Evolutionary conservation across 2,329 filamentous ascomycete species (phyloP), one percentile per base, ranked within the genome.

Genomic region (Didymella pinodella): DNA sequence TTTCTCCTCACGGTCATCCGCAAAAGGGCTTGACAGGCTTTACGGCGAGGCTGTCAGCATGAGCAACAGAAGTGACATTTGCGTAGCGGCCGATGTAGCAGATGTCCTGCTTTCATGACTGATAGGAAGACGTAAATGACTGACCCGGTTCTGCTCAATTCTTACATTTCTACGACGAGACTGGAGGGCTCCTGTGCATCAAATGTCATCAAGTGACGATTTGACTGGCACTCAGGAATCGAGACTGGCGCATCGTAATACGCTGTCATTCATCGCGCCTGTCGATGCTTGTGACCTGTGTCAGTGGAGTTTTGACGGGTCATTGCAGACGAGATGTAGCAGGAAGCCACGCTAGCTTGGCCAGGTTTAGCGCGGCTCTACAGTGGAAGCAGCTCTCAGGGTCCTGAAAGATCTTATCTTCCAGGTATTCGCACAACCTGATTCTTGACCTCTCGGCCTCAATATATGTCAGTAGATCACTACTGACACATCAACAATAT

Each of bases 361-460:
- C 36, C 18, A 2, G n/a, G 40, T 12, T 41, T 57, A 57, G 54
- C 48, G 54, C 26, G 11, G 6, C n/a, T 36, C 5, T 26, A 38
- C 38, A 22, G 41, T 18, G 40, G 29, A 38, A 44, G 22, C 32
- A 11, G 20, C 32, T 41, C 47, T 18, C 32, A 43, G 48, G 40
- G 47, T 47, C 22, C 11, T 20, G 4, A 12, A 16, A 31, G 40
- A 40, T 50, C 47, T 50, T 26, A 32, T 16, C 31, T 32, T 3
- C 10, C 18, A 18, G 12, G 46, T n/a, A 55, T 41, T 38, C 18
- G 7, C 20, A 25, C n/a, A 49, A 20, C 10, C 16, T 41, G 11
- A 40, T 50, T 18, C 41, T 32, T 50, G 10, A 16, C 6, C 12
- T 29, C 40, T 51, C 47, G 43, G 26, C 20, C 28, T 14, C 18